Evolutionary conservation across 2,329 filamentous ascomycete species (phyloP).

Genomic region (Penicillium crustosum): DNA sequence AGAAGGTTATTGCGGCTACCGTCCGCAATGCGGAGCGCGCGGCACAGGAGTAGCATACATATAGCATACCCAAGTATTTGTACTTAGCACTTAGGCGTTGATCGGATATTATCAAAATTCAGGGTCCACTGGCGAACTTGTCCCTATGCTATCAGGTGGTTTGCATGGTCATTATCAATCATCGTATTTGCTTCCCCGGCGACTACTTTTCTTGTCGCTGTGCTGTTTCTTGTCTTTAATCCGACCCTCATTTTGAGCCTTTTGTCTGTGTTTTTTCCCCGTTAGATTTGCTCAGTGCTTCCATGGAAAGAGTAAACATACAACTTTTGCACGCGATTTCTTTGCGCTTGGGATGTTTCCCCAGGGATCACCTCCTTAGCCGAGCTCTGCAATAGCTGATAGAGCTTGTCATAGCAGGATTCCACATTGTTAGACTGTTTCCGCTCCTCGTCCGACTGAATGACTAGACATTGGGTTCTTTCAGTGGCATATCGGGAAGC

Average conservation of each 20-base stretch:
- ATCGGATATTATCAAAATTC: slow-evolving; percentile 21
- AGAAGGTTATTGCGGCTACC: slow-evolving; percentile 51
- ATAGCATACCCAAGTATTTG: slow-evolving; percentile 11
- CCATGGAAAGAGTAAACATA: slow-evolving; percentile 34
- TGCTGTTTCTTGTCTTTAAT: slow-evolving; percentile 60
- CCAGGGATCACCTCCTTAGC: slow-evolving; percentile 56
- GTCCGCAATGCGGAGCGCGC: slow-evolving; percentile 36
- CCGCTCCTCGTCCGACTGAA: slow-evolving; percentile 63
- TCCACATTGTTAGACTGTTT: slow-evolving; percentile 62
- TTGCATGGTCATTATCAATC: slow-evolving; percentile 29
- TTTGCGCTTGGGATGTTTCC: slow-evolving; percentile 60
- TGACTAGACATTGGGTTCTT: slow-evolving; percentile 55
- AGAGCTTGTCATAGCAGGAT: slow-evolving; percentile 59
- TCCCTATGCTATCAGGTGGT: neutral
- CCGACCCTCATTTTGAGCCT: slow-evolving; percentile 57
- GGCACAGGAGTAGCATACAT: slow-evolving; percentile 24
- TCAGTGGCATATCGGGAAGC: slow-evolving; percentile 57
- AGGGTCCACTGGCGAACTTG: slow-evolving; percentile 14
- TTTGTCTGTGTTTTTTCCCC: slow-evolving; percentile 45
- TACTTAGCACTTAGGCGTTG: slow-evolving; percentile 28
- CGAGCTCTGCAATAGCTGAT: slow-evolving; percentile 54
- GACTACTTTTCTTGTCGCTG: slow-evolving; percentile 61
- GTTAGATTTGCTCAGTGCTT: slow-evolving; percentile 11
- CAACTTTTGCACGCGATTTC: slow-evolving; percentile 55
- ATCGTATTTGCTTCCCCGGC: slow-evolving; percentile 45